phyloP scores from a whole-genome alignment of 2,329 filamentous ascomycete genomes.

The Xylaria multiplex region DNA sequence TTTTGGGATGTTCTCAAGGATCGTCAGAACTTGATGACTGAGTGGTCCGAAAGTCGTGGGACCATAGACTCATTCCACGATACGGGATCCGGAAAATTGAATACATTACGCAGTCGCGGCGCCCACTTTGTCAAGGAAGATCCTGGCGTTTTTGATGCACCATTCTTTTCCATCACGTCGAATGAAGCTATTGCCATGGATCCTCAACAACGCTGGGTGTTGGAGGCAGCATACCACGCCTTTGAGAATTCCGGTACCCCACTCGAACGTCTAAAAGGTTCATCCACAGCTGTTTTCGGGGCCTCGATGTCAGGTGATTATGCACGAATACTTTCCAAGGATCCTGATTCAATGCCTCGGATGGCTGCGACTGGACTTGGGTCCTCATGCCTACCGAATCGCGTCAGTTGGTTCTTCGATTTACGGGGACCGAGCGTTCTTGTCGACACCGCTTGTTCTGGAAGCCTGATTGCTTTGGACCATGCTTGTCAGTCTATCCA shows the following conservation, averaged over 20 bases:
- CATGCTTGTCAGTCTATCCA: neutral
- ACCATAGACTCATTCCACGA: no score
- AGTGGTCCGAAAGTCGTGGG: no score
- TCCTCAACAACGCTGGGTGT: neutral
- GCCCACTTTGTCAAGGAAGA: neutral
- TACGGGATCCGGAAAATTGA: no score
- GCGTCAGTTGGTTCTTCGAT: conserved; percentile 9
- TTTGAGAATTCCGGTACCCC: neutral
- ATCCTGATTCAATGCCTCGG: no score
- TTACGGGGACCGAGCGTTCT: neutral
- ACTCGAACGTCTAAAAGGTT: neutral
- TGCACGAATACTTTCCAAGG: no score
- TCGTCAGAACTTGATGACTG: no score
- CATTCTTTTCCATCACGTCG: neutral
- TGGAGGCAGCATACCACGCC: neutral
- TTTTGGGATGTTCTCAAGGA: no score
- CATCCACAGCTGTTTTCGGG: no score
- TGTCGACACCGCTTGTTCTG: conserved; percentile 2
- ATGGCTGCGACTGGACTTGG: no score
- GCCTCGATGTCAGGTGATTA: no score
- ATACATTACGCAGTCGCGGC: no score
- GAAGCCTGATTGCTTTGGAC: neutral
- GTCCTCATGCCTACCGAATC: neutral
- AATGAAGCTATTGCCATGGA: neutral
- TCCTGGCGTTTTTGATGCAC: neutral